Evolutionary conservation across 805 yeast species (phyloP), one percentile per base, ranked within the genome.

Genomic region (Starmerella apis): DNA sequence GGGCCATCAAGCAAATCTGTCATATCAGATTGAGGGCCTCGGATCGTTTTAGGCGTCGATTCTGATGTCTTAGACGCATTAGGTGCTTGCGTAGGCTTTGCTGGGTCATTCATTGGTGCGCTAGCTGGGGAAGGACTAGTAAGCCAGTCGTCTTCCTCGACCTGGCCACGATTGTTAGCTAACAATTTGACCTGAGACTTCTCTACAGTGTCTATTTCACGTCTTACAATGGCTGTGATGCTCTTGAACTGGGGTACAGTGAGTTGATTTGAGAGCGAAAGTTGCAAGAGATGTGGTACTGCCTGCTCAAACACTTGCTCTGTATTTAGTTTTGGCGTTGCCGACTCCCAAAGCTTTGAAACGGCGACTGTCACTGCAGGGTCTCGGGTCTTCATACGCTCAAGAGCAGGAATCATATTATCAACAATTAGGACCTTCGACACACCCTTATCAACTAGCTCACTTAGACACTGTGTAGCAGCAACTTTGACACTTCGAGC

Each of bases 321-420:
- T 37, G 77, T 73, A 20, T 69, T 74, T 18, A 78, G 68, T 10
- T 74, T 63, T 2, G 45, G 30, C 7, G 54, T 49, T 6, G 67
- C 47, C 1, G 65, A 52, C 14, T 59, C 57, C 58, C 76, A 74
- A 6, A 78, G 68, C 13, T 61, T 61, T 25, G 79, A 59, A 3
- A 79, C 69, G 23, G 75, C 69, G 58, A 70, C 62, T 38, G 84
- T 72, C 35, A 85, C 79, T 39, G 78, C 68, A 14, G 83, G 73
- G 59, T 84, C 88, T 53, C 92, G 70, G 24, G 92, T 81, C 63
- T 86, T 86, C 74, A 86, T 76, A 14, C 78, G 76, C 57, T 76
- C 75, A 50, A 90, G 69, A 20, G 90, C 67, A 0, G 96, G 96
- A n/a, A 92, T 66, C 33, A 92, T 70, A 48, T 82, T 85, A 44